These are phyloP conservation scores for Omphalotus olearius DNA, from an alignment of 1,284 basidiomycete species.

Conservation along the genomic window DNA sequence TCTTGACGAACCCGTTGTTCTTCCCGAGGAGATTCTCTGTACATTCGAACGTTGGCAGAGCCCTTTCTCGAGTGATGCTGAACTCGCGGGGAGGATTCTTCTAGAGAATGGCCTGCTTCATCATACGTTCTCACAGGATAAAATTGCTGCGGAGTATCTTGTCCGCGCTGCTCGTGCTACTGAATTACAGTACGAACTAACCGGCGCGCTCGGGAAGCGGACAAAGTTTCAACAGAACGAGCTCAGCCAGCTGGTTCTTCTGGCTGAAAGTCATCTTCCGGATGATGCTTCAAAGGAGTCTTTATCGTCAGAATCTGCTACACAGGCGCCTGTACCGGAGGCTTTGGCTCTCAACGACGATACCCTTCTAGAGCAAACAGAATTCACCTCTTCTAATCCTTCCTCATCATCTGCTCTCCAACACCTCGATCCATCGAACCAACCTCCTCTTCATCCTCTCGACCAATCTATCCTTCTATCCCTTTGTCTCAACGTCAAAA, in stretches of 20 bases:
- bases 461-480: conserved; percentile 90
- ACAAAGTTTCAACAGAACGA: conserved; percentile 93
- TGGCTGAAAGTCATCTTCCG: conserved; percentile 76
- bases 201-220: conserved; percentile 89
- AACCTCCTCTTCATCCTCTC: conserved; percentile 84
- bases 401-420: conserved; percentile 33
- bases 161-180: conserved; percentile 75
- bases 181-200: conserved; percentile 86
- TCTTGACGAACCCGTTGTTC: conserved; percentile 80
- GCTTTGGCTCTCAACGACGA: conserved; percentile 91
- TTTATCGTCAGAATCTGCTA: background rate
- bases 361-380: conserved; percentile 91
- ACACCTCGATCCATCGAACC: conserved; percentile 78
- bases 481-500: conserved; percentile 86
- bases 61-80: conserved; percentile 42
- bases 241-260: conserved; percentile 87
- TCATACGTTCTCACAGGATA: conserved; percentile 74
- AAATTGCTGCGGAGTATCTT: conserved; percentile 76
- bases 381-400: conserved; percentile 71
- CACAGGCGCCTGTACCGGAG: conserved; percentile 53
- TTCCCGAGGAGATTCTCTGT: conserved; percentile 45
- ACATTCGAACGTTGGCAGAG: conserved; percentile 47
- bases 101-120: conserved; percentile 83
- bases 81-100: conserved; percentile 67
- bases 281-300: conserved; percentile 25